Evolutionary conservation across 75 land plant species (phyloP).

Genomic region (Pinus taeda): DNA sequence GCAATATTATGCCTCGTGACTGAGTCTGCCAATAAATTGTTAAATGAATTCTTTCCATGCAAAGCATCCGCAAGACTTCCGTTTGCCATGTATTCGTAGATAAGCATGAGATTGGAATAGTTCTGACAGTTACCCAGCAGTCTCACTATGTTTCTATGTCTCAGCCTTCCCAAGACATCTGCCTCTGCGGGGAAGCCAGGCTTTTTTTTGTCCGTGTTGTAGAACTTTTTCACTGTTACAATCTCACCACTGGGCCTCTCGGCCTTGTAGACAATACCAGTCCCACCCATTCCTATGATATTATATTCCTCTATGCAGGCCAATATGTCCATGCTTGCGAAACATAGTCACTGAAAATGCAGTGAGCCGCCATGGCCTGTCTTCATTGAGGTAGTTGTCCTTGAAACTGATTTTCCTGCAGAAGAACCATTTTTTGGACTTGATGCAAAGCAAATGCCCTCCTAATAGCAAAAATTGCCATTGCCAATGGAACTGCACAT

Average conservation of each 20-base stretch:
- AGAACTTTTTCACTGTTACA: conserved; percentile 76
- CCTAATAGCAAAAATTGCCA: conserved; percentile 15
- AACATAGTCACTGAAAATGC: conserved; percentile 75
- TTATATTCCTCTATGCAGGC: conserved; percentile 68
- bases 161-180: conserved; percentile 55
- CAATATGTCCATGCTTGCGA: conserved; percentile 59
- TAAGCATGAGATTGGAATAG: conserved; percentile 44
- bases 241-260: conserved; percentile 37
- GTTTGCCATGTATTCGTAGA: conserved; percentile 77
- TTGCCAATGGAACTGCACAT: conserved; percentile 17
- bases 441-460: conserved; percentile 23
- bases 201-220: conserved; percentile 25
- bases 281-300: conserved; percentile 72
- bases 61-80: conserved; percentile 67
- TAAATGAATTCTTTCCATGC: conserved; percentile 39
- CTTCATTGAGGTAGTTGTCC: conserved; percentile 25
- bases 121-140: conserved; percentile 66
- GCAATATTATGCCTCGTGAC: conserved; percentile 60
- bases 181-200: conserved; percentile 53
- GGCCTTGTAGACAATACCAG: conserved; percentile 81
- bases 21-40: conserved; percentile 36
- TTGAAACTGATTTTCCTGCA: conserved; percentile 16
- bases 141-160: conserved; percentile 75
- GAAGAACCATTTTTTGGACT: conserved; percentile 27
- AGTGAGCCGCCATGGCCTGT: conserved; percentile 69